These are phyloP conservation scores for Croton laevigatus DNA, from an alignment of 441 rosid species.

Conservation along the genomic window DNA sequence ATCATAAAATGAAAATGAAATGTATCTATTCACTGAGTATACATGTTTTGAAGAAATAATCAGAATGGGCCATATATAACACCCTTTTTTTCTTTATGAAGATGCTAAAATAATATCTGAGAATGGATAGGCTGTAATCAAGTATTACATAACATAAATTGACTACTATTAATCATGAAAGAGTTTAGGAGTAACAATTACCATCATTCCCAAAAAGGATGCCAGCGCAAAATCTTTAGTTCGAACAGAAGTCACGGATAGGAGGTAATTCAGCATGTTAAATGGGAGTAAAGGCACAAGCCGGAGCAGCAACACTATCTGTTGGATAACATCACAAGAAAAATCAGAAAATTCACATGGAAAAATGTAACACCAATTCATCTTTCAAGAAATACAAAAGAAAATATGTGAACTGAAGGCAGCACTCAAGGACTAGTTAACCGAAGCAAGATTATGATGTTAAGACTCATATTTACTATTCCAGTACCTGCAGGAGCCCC, in stretches of 20 bases:
- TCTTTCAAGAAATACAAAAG: neutral
- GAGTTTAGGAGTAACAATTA: slow-evolving; percentile 17
- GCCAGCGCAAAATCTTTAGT: slow-evolving; percentile 68
- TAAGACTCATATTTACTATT: neutral
- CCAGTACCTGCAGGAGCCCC: neutral
- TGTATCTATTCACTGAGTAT: neutral
- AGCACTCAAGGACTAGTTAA: neutral
- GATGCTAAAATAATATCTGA: neutral
- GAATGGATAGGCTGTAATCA: neutral
- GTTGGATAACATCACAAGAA: slow-evolving; percentile 11
- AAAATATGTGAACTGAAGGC: neutral
- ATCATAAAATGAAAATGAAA: neutral
- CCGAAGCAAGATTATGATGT: neutral
- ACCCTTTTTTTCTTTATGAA: too few species aligned
- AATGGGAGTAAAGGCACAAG: slow-evolving; percentile 95
- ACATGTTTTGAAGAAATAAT: neutral
- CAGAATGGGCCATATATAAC: too few species aligned
- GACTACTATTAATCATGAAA: neutral
- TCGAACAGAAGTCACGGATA: slow-evolving; percentile 74
- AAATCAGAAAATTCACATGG: slow-evolving; percentile 11
- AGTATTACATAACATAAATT: neutral
- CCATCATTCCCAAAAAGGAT: slow-evolving; percentile 97
- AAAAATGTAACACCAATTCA: neutral
- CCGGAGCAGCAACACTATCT: slow-evolving; percentile 69
- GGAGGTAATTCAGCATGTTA: slow-evolving; percentile 87